Conservation (phyloP, 2,329 filamentous ascomycete genomes). For the Coniochaeta sp. region DNA sequence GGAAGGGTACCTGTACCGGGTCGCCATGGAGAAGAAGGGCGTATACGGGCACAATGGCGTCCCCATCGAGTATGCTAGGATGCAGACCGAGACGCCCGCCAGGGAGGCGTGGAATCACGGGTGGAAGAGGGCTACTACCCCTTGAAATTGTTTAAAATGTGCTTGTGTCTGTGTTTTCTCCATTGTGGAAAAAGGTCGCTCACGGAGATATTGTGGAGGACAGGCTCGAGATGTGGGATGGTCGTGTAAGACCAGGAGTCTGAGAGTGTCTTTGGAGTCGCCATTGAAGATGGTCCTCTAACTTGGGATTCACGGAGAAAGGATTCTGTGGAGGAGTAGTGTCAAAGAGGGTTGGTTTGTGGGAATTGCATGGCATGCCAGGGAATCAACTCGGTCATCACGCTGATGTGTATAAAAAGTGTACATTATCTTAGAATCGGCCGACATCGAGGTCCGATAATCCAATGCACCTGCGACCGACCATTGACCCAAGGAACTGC, state of each 20-base stretch:
- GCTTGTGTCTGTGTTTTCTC: neutral
- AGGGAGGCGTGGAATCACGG: constrained; percentile 83
- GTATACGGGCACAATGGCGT: constrained; percentile 65
- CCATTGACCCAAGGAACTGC: neutral
- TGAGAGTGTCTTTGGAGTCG: neutral
- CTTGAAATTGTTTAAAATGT: neutral
- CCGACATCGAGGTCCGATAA: neutral
- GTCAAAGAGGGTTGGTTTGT: neutral
- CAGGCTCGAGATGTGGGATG: neutral
- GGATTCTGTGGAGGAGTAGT: neutral
- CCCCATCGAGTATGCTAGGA: constrained; percentile 84
- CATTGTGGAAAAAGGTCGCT: neutral
- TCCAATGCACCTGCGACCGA: neutral
- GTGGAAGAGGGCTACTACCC: constrained; percentile 59
- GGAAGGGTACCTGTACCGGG: constrained; percentile 70
- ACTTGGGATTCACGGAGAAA: neutral
- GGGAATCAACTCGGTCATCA: neutral
- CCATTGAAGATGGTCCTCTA: neutral
- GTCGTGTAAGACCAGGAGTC: neutral
- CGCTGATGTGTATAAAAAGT: neutral
- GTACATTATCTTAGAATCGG: neutral
- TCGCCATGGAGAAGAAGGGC: constrained; percentile 86
- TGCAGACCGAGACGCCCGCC: constrained; percentile 76
- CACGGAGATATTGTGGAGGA: neutral
- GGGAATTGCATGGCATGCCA: neutral